A percentile compares a stretch with the other conserved stretches of the same genome.
These are phyloP conservation scores for Penicillium alfredii DNA, from an alignment of 495 filamentous ascomycete genomes.

Conservation along the genomic window DNA sequence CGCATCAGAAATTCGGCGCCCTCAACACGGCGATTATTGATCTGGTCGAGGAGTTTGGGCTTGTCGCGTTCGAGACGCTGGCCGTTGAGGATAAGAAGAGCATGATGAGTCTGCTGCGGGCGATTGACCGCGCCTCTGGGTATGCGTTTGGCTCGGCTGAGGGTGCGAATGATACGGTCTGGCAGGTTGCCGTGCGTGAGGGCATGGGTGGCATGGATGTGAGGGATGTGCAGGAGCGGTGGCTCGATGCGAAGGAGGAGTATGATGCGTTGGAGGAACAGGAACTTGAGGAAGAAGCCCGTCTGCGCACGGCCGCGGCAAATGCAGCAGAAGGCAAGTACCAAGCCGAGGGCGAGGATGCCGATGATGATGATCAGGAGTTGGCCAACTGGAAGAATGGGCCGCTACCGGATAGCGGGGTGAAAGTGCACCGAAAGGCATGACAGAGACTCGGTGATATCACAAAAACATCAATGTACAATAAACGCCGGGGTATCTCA, in stretches of 20 bases:
- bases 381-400: slow-evolving; percentile 28
- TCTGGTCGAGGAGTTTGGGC: slow-evolving; percentile 78
- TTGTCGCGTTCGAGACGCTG: slow-evolving; percentile 87
- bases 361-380: slow-evolving; percentile 34
- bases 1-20: slow-evolving; percentile 66
- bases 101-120: slow-evolving; percentile 84
- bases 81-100: slow-evolving; percentile 93
- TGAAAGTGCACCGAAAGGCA: slow-evolving; percentile 41
- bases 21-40: slow-evolving; percentile 83
- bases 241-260: slow-evolving; percentile 83
- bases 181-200: slow-evolving; percentile 91
- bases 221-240: slow-evolving; percentile 86
- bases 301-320: slow-evolving; percentile 28
- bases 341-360: slow-evolving; percentile 16
- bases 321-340: slow-evolving; percentile 5
- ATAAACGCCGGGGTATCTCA: slow-evolving; percentile 27
- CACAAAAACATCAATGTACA: slow-evolving; percentile 1
- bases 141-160: slow-evolving; percentile 90
- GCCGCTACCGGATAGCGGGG: slow-evolving; percentile 38
- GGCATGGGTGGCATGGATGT: slow-evolving; percentile 73
- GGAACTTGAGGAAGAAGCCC: slow-evolving; percentile 60
- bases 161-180: slow-evolving; percentile 87
- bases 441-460: too few relatives aligned
- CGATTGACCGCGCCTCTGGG: slow-evolving; percentile 84
- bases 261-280: slow-evolving; percentile 75